Evolutionary conservation across 1,284 basidiomycete species (phyloP).

Genomic region (Volvariella volvacea): DNA sequence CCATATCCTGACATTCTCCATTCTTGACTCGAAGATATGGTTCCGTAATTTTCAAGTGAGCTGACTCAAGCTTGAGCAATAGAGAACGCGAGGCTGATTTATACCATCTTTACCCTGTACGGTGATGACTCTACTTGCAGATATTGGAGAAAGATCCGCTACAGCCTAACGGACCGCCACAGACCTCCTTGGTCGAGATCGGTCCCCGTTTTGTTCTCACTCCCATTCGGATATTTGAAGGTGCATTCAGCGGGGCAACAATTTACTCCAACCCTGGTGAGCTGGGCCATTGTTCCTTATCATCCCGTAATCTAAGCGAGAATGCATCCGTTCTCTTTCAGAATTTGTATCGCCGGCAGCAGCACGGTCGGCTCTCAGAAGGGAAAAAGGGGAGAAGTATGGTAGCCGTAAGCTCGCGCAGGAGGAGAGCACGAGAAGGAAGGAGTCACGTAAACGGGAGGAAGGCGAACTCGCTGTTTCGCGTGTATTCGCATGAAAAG

Average conservation of each 20-base stretch:
- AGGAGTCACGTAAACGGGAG: conserved; percentile 55
- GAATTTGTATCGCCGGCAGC: conserved; percentile 91
- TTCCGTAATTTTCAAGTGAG: conserved; percentile 95
- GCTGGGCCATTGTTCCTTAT: conserved; percentile 17
- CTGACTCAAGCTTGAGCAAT: conserved; percentile 11
- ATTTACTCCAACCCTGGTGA: conserved; percentile 93
- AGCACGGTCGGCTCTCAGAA: conserved; percentile 66
- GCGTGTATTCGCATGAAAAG: conserved; percentile 78
- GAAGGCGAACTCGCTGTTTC: conserved; percentile 82
- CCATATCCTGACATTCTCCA: conserved; percentile 93
- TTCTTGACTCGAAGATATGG: conserved; percentile 97
- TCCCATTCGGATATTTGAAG: conserved; percentile 98
- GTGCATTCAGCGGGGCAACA: conserved; percentile 91
- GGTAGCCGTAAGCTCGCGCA: conserved; percentile 76
- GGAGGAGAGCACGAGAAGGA: conserved; percentile 59
- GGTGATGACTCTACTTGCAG: conserved; percentile 31
- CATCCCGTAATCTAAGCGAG: conserved; percentile 1
- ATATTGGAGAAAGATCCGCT: conserved; percentile 76
- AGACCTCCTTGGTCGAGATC: conserved; percentile 85
- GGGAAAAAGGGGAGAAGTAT: conserved; percentile 78
- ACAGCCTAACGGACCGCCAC: conserved; percentile 68
- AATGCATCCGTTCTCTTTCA: conserved; percentile 20
- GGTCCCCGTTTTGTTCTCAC: conserved; percentile 97
- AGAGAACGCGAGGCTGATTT: background rate
- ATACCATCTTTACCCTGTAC: too few species aligned